Percentiles rank a stretch among this genome's conserved stretches.
These are phyloP conservation scores for Suhomyces ambrosiae DNA, from an alignment of 1,139 yeast species.

Conservation along the genomic window DNA sequence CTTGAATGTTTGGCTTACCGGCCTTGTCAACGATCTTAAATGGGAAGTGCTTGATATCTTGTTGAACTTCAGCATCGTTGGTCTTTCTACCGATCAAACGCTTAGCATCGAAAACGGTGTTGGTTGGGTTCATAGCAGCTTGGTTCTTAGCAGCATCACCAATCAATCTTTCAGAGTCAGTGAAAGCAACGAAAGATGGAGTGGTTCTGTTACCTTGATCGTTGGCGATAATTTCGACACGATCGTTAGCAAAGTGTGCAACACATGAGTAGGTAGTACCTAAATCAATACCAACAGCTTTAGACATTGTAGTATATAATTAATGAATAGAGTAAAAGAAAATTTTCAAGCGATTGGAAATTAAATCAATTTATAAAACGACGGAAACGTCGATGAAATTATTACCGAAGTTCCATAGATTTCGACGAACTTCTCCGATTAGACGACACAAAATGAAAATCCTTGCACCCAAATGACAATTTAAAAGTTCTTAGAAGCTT, in stretches of 20 bases:
- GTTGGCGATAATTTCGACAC: constrained; percentile 71
- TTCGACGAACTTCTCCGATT: constrained; percentile 18
- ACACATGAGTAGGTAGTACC: constrained; percentile 87
- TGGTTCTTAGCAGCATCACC: constrained; percentile 77
- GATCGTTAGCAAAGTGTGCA: constrained; percentile 70
- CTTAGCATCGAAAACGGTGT: constrained; percentile 70
- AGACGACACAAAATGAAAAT: constrained; percentile 10
- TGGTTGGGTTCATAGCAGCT: constrained; percentile 68
- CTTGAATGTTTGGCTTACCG: constrained; percentile 63
- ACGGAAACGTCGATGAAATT: constrained; percentile 16
- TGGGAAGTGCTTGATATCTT: constrained; percentile 65
- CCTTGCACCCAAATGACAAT: constrained; percentile 9
- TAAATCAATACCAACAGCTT: constrained; percentile 82
- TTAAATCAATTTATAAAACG: constrained; percentile 9
- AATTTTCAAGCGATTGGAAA: constrained; percentile 6
- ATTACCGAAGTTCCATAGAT: constrained; percentile 14
- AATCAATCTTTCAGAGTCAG: constrained; percentile 66
- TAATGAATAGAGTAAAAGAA: constrained; percentile 12
- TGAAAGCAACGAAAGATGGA: constrained; percentile 69
- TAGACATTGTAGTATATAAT: constrained; percentile 43
- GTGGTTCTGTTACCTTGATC: constrained; percentile 75
- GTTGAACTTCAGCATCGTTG: constrained; percentile 56
- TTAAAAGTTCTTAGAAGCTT: constrained; percentile 12
- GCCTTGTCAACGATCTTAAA: constrained; percentile 58
- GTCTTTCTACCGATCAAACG: constrained; percentile 70